Base-by-base conservation (phyloP, 2,329 filamentous ascomycete genomes). In the Ceratocystis alfenasii region DNA sequence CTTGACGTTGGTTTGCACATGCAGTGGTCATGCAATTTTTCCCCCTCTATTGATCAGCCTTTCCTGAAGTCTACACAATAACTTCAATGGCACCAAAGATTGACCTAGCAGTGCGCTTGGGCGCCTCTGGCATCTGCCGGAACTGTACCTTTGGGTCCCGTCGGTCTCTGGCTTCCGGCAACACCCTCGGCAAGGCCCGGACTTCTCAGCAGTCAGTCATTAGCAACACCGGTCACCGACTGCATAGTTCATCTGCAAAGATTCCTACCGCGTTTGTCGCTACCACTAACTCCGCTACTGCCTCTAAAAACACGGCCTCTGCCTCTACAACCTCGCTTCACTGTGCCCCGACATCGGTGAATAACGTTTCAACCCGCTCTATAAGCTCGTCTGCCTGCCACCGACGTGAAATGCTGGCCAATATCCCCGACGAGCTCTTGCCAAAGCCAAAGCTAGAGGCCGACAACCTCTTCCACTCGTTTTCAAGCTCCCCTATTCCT, bases 381-480 rank as follows among this genome's bases (percentile, higher is more conserved):
- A 63, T 67, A 25, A 65, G 67, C 1, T 65, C 57, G 28, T 44
- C 67, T 33, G 41, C 65, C 46, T 36, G 44, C 48, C 57, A 50
- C 15, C 28, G 17, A 20, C 59, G 61, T n/a, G 66, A 68, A 55
- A 55, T 67, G 28, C 55, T 67, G 20, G 66, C 60, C n/a, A 70
- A 68, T n/a, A 70, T 70, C 28, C 63, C 68, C 10, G 66, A 66
- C 10, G 63, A 71, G 5, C 66, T 71, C 10, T 36, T 72, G 1
- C 65, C 74, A 7, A 69, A 70, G 20, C 68, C 73, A 28, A 73
- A 71, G 60, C 80, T 95, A 30, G 80, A 79, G 69, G 81, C 85
- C 63, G 85, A 95, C 76, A 88, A 96, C 74, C 86, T 99, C 66
- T 99, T 97, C 79, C 93, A 99, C 76, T 85, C 90, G 8, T 95